Evolutionary conservation across 768 basidiomycete species (phyloP).

Genomic region (Dentipellis sp.): DNA sequence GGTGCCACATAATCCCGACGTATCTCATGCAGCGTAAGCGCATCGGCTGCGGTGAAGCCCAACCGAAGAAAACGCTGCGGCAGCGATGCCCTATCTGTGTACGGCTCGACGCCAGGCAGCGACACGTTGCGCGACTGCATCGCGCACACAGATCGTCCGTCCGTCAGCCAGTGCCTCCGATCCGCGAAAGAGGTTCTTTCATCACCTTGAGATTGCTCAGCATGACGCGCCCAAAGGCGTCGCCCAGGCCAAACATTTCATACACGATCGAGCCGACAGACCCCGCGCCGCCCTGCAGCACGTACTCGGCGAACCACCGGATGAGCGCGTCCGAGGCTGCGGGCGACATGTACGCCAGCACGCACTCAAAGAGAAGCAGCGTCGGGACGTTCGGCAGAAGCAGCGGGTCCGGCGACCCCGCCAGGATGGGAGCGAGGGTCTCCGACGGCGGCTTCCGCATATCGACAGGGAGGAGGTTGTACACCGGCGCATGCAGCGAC

Average conservation of each 20-base stretch:
- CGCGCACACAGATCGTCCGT: neutral
- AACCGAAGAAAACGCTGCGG: slow-evolving; percentile 46
- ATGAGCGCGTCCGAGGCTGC: slow-evolving; percentile 48
- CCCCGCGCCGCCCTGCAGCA: slow-evolving; percentile 1
- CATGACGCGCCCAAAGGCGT: slow-evolving; percentile 92
- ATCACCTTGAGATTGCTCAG: slow-evolving; percentile 70
- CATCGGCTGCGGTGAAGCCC: slow-evolving; percentile 46
- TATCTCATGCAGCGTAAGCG: slow-evolving; percentile 64
- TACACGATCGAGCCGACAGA: slow-evolving; percentile 62
- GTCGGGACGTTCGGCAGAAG: slow-evolving; percentile 66
- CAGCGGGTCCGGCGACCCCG: slow-evolving; percentile 21
- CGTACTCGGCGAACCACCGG: slow-evolving; percentile 58
- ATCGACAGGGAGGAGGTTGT: slow-evolving; percentile 72
- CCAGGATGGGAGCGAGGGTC: slow-evolving; percentile 33
- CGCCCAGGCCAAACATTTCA: slow-evolving; percentile 88
- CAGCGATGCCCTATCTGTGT: slow-evolving; percentile 46
- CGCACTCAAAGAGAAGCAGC: slow-evolving; percentile 86
- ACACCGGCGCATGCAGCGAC: slow-evolving; percentile 42
- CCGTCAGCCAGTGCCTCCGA: neutral
- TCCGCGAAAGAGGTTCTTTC: neutral
- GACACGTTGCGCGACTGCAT: slow-evolving; percentile 58
- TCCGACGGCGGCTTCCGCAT: slow-evolving; percentile 51
- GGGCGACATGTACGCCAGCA: slow-evolving; percentile 80
- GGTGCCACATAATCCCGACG: slow-evolving; percentile 37
- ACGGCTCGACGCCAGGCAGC: slow-evolving; percentile 65